These are phyloP conservation scores for Corynascus novoguineensis DNA, from an alignment of 495 filamentous ascomycete genomes.

Conservation along the genomic window DNA sequence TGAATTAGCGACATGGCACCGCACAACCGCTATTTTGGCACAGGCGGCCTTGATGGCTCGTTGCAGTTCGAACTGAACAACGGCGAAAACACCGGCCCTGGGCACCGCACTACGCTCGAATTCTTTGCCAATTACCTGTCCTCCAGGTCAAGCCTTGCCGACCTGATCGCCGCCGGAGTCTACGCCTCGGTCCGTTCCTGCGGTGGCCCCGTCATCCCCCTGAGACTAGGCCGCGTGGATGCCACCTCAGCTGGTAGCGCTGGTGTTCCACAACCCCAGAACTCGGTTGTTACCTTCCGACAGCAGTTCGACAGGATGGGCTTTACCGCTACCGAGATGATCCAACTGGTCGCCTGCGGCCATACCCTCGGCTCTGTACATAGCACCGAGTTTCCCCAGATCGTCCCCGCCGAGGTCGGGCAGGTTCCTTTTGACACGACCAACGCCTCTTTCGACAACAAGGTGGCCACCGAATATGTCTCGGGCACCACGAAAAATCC, in stretches of 20 bases:
- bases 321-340: constrained; percentile 52
- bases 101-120: constrained; percentile 51
- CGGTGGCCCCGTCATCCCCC: constrained; percentile 52
- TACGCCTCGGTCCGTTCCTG: constrained; percentile 54
- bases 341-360: constrained; percentile 56
- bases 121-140: constrained; percentile 51
- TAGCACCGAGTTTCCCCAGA: constrained; percentile 47
- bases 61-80: constrained; percentile 53
- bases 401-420: constrained; percentile 40
- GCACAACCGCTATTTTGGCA: constrained; percentile 40
- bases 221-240: constrained; percentile 51
- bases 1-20: constrained; percentile 50
- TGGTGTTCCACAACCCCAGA: constrained; percentile 57
- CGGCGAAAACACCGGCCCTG: constrained; percentile 55
- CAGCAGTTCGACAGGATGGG: constrained; percentile 55
- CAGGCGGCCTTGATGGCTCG: constrained; percentile 57
- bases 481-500: constrained; percentile 48
- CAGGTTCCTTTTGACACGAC: constrained; percentile 42
- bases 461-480: constrained; percentile 52
- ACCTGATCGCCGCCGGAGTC: constrained; percentile 56
- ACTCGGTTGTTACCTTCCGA: constrained; percentile 45
- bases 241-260: constrained; percentile 43
- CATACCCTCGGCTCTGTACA: constrained; percentile 60
- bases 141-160: constrained; percentile 45
- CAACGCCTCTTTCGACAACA: constrained; percentile 49